These are phyloP conservation scores for Verticillium alfalfae DNA, from an alignment of 2,329 filamentous ascomycete genomes.

Conservation along the genomic window DNA sequence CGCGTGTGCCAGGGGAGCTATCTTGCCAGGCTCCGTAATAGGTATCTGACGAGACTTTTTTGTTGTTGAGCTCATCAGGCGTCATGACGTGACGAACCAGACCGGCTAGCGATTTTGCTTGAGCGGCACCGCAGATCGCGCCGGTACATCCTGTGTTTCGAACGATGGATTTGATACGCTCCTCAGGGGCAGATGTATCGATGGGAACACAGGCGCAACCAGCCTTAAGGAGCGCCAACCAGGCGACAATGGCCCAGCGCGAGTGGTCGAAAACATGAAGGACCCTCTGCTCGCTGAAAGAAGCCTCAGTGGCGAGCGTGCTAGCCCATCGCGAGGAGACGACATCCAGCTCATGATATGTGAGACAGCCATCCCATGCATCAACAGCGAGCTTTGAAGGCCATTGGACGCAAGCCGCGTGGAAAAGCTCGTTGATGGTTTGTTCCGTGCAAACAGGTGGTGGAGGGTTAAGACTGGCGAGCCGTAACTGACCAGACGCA, in stretches of 20 bases:
- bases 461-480: background rate
- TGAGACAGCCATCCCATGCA: slow-evolving; percentile 16
- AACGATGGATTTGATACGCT: background rate
- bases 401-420: background rate
- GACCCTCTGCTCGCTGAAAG: background rate
- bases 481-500: background rate
- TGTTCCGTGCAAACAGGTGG: background rate
- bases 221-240: slow-evolving; percentile 19
- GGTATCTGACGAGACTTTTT: background rate
- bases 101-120: background rate
- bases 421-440: background rate
- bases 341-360: slow-evolving; percentile 15
- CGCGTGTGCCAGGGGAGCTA: background rate
- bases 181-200: slow-evolving; percentile 15
- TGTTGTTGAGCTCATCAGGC: background rate
- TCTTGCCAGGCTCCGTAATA: background rate
- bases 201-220: slow-evolving; percentile 20
- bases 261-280: slow-evolving; percentile 15
- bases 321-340: slow-evolving; percentile 13
- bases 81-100: background rate
- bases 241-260: slow-evolving; percentile 15
- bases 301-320: background rate
- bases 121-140: background rate
- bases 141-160: background rate
- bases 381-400: slow-evolving; percentile 9